These are phyloP conservation scores for Epichloe aotearoae DNA, from an alignment of 2,329 filamentous ascomycete genomes.

Conservation along the genomic window DNA sequence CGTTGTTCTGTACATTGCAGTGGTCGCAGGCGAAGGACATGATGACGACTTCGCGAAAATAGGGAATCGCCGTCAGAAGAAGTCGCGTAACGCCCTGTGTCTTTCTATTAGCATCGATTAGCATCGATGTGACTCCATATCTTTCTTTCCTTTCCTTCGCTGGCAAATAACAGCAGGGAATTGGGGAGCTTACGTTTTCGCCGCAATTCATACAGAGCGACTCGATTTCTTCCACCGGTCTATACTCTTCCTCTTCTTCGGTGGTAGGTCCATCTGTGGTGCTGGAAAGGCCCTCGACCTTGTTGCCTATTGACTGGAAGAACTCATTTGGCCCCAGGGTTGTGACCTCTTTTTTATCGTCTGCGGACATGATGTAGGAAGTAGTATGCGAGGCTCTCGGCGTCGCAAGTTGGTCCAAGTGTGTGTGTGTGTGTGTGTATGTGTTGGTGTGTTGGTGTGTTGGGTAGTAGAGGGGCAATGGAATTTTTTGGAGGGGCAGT, in stretches of 20 bases:
- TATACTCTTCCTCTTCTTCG: constrained; percentile 36
- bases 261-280: constrained; percentile 21
- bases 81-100: constrained; percentile 67
- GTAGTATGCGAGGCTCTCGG: neutral
- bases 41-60: constrained; percentile 93
- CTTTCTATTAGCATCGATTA: neutral
- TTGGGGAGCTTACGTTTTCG: constrained; percentile 47
- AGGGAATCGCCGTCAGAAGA: constrained; percentile 84
- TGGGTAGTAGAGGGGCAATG: neutral
- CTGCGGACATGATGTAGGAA: constrained; percentile 25
- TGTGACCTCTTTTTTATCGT: constrained; percentile 23
- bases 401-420: neutral
- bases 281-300: constrained; percentile 39
- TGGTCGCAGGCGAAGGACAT: constrained; percentile 93
- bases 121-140: neutral
- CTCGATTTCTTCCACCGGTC: constrained; percentile 55
- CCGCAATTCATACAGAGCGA: constrained; percentile 80
- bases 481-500: neutral
- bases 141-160: neutral
- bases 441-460: neutral
- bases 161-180: neutral
- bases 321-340: constrained; percentile 34
- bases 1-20: constrained; percentile 81
- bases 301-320: constrained; percentile 50
- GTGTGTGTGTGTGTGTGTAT: neutral